Evolutionary conservation across 352 stramenopile species (phyloP).

Genomic region (Globisporangium spiculum): DNA sequence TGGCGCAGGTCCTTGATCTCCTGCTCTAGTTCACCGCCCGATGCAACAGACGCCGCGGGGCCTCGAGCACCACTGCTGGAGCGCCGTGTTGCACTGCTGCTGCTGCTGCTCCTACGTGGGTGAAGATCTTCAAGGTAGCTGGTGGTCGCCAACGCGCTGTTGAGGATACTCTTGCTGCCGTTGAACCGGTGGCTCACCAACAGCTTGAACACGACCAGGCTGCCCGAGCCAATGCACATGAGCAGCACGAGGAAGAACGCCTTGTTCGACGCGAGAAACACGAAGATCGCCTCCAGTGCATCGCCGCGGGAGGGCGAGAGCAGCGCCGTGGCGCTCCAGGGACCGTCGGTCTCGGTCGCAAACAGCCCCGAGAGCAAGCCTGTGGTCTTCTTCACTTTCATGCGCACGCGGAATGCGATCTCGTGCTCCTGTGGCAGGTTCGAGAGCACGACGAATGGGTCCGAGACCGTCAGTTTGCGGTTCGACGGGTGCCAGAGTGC

Average conservation of each 20-base stretch:
- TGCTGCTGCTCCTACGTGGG: background rate
- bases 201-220: conserved; percentile 36
- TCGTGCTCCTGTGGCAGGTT: conserved; percentile 55
- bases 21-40: conserved; percentile 35
- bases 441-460: conserved; percentile 56
- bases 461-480: conserved; percentile 33
- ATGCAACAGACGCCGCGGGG: background rate
- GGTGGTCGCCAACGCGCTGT: background rate
- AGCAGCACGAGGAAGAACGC: conserved; percentile 41
- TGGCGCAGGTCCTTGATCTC: conserved; percentile 67
- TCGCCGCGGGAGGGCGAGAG: conserved; percentile 47
- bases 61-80: background rate
- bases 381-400: conserved; percentile 38
- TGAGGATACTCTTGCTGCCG: background rate
- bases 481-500: conserved; percentile 61
- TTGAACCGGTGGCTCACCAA: conserved; percentile 35
- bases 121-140: background rate
- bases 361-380: conserved; percentile 44
- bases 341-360: conserved; percentile 47
- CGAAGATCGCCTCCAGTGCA: conserved; percentile 47
- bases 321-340: conserved; percentile 47
- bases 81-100: conserved; percentile 2
- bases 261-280: conserved; percentile 50
- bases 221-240: conserved; percentile 45
- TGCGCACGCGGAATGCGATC: conserved; percentile 53